Evolutionary conservation across 139 green algal species (phyloP).

Genomic region (Astrephomene gubernaculifera): DNA sequence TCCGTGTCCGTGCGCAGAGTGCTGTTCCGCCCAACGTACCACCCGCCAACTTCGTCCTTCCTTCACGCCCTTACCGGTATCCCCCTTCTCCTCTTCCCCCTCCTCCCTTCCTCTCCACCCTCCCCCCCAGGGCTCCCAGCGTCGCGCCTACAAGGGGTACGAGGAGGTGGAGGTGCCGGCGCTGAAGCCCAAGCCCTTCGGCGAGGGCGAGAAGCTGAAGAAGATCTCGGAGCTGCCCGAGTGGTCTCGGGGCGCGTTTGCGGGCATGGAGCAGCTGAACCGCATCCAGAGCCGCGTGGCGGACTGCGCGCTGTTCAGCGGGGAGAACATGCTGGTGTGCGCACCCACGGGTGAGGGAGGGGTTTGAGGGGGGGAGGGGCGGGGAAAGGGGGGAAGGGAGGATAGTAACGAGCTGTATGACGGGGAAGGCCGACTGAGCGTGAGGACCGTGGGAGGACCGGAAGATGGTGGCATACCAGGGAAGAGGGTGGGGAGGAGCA

Average conservation of each 20-base stretch:
- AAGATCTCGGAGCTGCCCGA: conserved; percentile 89
- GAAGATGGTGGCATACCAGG: too few relatives aligned
- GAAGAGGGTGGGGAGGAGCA: too few relatives aligned
- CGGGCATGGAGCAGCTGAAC: conserved; percentile 93
- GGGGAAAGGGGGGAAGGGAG: neutral
- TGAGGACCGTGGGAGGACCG: too few relatives aligned
- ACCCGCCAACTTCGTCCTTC: too few relatives aligned
- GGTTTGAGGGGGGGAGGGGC: neutral
- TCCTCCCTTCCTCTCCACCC: neutral
- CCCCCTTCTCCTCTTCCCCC: neutral
- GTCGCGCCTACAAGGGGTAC: conserved; percentile 85
- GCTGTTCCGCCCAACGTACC: too few relatives aligned
- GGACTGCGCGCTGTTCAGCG: conserved; percentile 88
- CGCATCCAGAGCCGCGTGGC: conserved; percentile 91
- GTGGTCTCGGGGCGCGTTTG: conserved; percentile 90
- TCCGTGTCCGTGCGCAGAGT: too few relatives aligned
- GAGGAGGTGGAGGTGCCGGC: conserved; percentile 98
- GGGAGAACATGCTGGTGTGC: conserved; percentile 96
- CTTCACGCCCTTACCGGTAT: neutral
- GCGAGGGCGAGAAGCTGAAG: conserved; percentile 74
- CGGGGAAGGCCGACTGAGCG: too few relatives aligned
- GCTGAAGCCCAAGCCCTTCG: conserved; percentile 93
- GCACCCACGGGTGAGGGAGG: conserved; percentile 51
- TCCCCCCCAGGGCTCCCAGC: conserved; percentile 40
- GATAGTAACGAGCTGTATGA: neutral